phyloP scores from a whole-genome alignment of 371 early-diverging fungal genomes.

The Lichtheimia hyalospora region DNA sequence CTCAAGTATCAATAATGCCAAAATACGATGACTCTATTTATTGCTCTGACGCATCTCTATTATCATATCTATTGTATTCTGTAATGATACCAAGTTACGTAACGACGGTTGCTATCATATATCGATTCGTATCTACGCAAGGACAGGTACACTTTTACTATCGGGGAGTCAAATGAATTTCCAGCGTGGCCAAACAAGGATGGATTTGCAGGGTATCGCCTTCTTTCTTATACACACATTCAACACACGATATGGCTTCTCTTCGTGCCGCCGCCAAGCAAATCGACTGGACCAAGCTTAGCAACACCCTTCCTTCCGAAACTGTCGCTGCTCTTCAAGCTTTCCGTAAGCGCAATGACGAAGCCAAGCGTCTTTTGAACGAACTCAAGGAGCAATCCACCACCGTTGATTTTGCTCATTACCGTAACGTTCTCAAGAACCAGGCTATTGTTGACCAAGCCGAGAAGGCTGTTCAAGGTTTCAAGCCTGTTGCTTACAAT shows the following conservation, averaged over 20 bases:
- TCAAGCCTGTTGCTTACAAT: conserved; percentile 86
- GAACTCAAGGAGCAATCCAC: conserved; percentile 84
- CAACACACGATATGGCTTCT: conserved; percentile 11
- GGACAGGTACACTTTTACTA: no score
- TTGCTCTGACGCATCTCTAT: no score
- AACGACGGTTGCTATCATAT: no score
- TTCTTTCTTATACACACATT: background rate
- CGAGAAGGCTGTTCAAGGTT: conserved; percentile 78
- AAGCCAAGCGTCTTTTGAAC: conserved; percentile 77
- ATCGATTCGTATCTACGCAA: no score
- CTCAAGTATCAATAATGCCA: no score
- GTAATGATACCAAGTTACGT: no score
- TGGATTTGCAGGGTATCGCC: background rate
- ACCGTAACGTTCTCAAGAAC: conserved; percentile 88
- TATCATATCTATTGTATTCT: no score
- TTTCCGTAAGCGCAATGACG: conserved; percentile 96
- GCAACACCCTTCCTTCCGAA: conserved; percentile 84
- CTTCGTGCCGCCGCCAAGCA: conserved; percentile 61
- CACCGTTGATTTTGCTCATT: conserved; percentile 86
- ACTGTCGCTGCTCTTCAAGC: conserved; percentile 83
- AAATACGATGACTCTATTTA: no score
- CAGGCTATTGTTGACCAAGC: conserved; percentile 85
- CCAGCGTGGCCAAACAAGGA: no score
- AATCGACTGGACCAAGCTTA: conserved; percentile 90
- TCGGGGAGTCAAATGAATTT: no score